A percentile compares a stretch with the other conserved stretches of the same genome.
Evolutionary conservation across 441 rosid genomes (phyloP).

Genomic region (Pelargonium myrrhifolium): DNA sequence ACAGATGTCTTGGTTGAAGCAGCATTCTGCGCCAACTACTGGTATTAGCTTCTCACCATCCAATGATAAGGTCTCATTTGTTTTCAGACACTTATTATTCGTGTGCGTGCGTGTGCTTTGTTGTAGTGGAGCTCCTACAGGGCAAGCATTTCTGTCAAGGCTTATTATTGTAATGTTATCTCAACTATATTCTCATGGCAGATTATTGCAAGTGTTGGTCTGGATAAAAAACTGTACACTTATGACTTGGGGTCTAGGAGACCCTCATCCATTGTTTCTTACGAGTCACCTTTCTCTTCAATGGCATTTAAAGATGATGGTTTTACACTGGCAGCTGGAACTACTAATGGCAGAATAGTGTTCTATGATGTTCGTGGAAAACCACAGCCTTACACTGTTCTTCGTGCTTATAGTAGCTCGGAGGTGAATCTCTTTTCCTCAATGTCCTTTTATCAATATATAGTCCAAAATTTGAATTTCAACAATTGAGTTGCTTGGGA

Average conservation of each 20-base stretch:
- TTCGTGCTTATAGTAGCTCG: constrained; percentile 77
- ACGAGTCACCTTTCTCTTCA: constrained; percentile 93
- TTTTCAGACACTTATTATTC: constrained; percentile 2
- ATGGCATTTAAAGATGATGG: constrained; percentile 93
- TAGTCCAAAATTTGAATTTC: not conserved
- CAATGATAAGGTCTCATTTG: constrained; percentile 67
- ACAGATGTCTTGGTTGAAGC: constrained; percentile 92
- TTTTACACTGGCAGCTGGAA: constrained; percentile 86
- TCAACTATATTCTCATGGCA: constrained; percentile 29
- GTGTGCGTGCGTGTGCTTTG: not conserved
- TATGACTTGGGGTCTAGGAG: constrained; percentile 84
- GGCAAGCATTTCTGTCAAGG: constrained; percentile 10
- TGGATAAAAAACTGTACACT: constrained; percentile 89
- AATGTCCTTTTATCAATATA: constrained; percentile 3
- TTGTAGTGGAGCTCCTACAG: constrained; percentile 10
- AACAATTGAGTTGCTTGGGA: not conserved
- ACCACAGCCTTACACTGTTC: constrained; percentile 76
- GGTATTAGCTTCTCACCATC: constrained; percentile 92
- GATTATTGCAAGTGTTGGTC: constrained; percentile 90
- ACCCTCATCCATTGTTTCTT: constrained; percentile 58
- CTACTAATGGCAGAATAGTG: constrained; percentile 79
- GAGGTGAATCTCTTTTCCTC: constrained; percentile 48
- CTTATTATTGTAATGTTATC: constrained; percentile 16
- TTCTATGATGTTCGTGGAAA: constrained; percentile 92
- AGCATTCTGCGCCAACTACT: constrained; percentile 88